Evolutionary conservation across 2,329 filamentous ascomycete species (phyloP), one percentile per base, ranked within the genome.

Genomic region (Alternaria gansuensis): DNA sequence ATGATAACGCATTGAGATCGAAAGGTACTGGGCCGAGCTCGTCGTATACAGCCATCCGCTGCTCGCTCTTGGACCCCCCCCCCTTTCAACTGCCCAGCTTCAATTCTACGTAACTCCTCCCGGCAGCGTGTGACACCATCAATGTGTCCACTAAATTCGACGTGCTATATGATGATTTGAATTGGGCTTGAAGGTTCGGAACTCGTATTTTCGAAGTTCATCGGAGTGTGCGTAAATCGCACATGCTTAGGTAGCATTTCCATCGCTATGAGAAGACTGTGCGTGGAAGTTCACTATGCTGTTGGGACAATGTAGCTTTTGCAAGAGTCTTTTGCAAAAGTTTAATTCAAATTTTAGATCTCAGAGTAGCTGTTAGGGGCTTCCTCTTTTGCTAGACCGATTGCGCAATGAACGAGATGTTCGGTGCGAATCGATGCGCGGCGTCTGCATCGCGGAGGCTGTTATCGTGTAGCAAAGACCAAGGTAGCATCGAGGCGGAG

Each of bases 11-110:
- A 13, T 10, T 5, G 21, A 34, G 34, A 1, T 3, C 1, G 4
- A 46, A 6, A 0, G 10, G 14, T 33, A 3, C 17, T 8, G 23
- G 11, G 2, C 10, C 1, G 2, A 5, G 5, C 0, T 5, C 0
- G 2, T 23, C 2, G 1, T 33, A 33, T 2, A 9, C 2, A 45
- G 23, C 23, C 0, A 9, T 6, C 5, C 33, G 14, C 33, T n/a
- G 11, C 13, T 4, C 33, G 11, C 5, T 34, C 4, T 9, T n/a
- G 11, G n/a, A n/a, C n/a, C n/a, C 17, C 17, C 17, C 17, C 17
- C 17, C 17, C 17, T 17, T 17, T 17, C 17, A 17, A 17, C 17
- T n/a, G 5, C 33, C 17, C 14, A 10, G 4, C 8, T 39, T 23
- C 36, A 14, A n/a, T 5, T 28, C 1, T 17, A 3, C 3, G 13